phyloP scores from a whole-genome alignment of 148 eudicot genomes.

The Chenopodium quinoa region DNA sequence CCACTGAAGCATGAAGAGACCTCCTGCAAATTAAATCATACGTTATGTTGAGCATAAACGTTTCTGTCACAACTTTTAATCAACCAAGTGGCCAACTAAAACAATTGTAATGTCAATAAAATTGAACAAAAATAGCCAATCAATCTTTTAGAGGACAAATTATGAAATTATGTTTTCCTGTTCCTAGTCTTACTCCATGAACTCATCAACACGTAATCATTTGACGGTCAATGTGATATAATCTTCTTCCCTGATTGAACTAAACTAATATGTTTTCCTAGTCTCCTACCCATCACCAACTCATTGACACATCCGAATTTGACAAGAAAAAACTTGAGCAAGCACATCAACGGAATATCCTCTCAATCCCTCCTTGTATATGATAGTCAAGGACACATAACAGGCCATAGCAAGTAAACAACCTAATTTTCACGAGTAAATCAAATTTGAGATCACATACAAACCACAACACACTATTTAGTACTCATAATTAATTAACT shows the following conservation, averaged over 20 bases:
- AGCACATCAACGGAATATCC: not conserved
- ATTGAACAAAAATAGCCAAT: not conserved
- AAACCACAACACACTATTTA: not conserved
- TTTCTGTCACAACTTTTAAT: not conserved
- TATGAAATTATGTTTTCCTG: not conserved
- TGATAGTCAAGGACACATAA: too few species aligned
- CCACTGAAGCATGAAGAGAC: conserved; percentile 52
- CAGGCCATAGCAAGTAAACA: too few species aligned
- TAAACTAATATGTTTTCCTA: not conserved
- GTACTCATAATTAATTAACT: too few species aligned
- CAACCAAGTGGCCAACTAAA: not conserved
- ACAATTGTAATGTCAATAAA: not conserved
- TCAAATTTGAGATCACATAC: not conserved
- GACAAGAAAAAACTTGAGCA: not conserved
- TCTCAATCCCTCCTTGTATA: too few species aligned
- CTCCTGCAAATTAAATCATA: conserved; percentile 49
- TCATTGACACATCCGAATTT: not conserved
- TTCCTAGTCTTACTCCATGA: not conserved
- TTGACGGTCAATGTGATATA: not conserved
- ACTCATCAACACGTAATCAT: not conserved
- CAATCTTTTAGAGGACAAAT: not conserved
- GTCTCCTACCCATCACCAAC: not conserved
- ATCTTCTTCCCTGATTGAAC: not conserved
- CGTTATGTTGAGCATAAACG: not conserved
- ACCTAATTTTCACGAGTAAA: not conserved